Percentiles rank a stretch among this genome's conserved stretches.
Evolutionary conservation across 495 filamentous ascomycete species (phyloP).

Genomic region (Tuber umbilicatum): DNA sequence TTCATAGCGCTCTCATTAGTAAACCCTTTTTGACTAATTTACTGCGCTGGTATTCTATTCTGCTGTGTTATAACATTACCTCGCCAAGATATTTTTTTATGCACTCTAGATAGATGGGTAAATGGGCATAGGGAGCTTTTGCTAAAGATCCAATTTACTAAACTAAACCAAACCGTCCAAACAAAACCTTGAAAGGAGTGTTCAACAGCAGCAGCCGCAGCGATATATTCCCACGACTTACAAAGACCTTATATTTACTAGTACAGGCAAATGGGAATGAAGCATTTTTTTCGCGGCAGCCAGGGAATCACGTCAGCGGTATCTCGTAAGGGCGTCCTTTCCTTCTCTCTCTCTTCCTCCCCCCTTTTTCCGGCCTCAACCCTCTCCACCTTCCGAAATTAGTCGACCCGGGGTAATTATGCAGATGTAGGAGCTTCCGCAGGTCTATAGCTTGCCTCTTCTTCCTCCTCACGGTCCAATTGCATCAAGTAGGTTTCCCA

Average conservation of each 20-base stretch:
- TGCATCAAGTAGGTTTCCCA: conserved; percentile 98
- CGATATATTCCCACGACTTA: background rate
- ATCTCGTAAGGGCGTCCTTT: background rate
- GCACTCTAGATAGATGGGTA: background rate
- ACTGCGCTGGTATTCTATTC: background rate
- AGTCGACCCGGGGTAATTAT: conserved; percentile 8
- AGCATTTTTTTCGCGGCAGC: background rate
- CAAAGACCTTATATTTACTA: background rate
- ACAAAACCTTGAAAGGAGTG: background rate
- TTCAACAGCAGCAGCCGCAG: background rate
- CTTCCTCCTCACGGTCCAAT: conserved; percentile 87
- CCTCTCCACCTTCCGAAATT: conserved; percentile 11
- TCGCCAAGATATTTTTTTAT: background rate
- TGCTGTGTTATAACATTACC: background rate
- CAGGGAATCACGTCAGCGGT: conserved; percentile 2
- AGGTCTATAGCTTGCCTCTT: conserved; percentile 66
- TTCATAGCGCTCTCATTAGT: background rate
- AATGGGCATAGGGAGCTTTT: background rate
- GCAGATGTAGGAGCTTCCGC: conserved; percentile 10
- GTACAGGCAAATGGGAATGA: conserved; percentile 2
- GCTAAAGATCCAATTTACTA: background rate
- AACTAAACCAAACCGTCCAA: background rate
- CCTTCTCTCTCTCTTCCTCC: conserved; percentile 4
- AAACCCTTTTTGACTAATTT: background rate
- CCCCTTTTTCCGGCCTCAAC: conserved; percentile 2